Conservation (phyloP, 2,329 filamentous ascomycete species). For the Calonectria hawksworthii region DNA sequence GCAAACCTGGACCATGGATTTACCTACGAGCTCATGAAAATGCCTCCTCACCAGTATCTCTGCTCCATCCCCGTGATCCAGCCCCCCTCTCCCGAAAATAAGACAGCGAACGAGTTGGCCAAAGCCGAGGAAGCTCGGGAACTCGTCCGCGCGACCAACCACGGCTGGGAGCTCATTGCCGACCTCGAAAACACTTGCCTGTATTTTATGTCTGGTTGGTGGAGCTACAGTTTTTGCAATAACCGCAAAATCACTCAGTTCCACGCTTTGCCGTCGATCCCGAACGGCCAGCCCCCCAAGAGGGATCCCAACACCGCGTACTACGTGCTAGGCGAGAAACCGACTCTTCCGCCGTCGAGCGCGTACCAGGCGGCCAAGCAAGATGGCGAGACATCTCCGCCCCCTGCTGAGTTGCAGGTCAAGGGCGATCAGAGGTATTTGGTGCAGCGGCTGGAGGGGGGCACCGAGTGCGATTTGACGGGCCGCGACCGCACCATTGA, state of each 20-base stretch:
- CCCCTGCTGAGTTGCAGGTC: slow-evolving; percentile 77
- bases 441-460: slow-evolving; percentile 83
- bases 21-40: slow-evolving; percentile 81
- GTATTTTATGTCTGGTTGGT: slow-evolving; percentile 89
- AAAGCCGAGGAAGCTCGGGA: slow-evolving; percentile 85
- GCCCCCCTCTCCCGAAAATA: slow-evolving; percentile 68
- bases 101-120: slow-evolving; percentile 76
- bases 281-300: slow-evolving; percentile 79
- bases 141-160: slow-evolving; percentile 80
- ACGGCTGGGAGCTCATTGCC: slow-evolving; percentile 84
- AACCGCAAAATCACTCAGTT: slow-evolving; percentile 90
- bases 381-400: slow-evolving; percentile 46
- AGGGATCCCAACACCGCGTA: slow-evolving; percentile 83
- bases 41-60: slow-evolving; percentile 80
- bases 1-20: slow-evolving; percentile 43
- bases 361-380: slow-evolving; percentile 40
- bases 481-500: slow-evolving; percentile 86
- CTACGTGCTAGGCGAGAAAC: slow-evolving; percentile 79
- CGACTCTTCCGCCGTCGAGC: slow-evolving; percentile 50
- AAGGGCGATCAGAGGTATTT: slow-evolving; percentile 89
- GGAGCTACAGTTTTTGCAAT: slow-evolving; percentile 97
- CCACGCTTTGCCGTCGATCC: slow-evolving; percentile 80
- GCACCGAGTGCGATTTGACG: slow-evolving; percentile 89
- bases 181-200: slow-evolving; percentile 87
- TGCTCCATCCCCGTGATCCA: slow-evolving; percentile 84